Evolutionary conservation across 495 filamentous ascomycete species (phyloP), one percentile per base, ranked within the genome.

Genomic region (Penicillium lagena): DNA sequence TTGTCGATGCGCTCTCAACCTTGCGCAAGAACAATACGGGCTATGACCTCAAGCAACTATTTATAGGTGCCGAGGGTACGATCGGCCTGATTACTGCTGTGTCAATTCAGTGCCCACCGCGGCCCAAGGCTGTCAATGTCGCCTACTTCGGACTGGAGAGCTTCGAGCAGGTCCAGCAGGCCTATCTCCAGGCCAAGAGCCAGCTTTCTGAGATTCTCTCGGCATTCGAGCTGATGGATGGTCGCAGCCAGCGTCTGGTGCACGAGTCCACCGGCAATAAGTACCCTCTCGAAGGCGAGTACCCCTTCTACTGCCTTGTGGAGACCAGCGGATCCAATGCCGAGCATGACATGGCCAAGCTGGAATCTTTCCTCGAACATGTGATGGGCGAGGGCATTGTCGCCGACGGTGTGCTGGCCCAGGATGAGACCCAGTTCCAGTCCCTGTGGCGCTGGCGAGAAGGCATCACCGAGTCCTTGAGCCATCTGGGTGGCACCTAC

Each of bases 1-100:
- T 98, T 43, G 74, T 98, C 11, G 83, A 98, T 49, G 86, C 95
- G 43, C 78, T 98, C 17, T 86, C 78, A 43, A 87, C 74, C 42
- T 68, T 97, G 33, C 83, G 94, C 40, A 98, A 98, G 72, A 97
- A 98, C 75, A 98, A 98, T 68, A 98, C 86, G 43, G 93, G 93
- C 15, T 97, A 96, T 63, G 93, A 97, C 59, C 68, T 98, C 35
- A 98, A 98, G 74, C 93, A 98, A 66, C 78, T 98, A 15, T 96
- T 97, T 63, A 94, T 98, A 51, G 93, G 93, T 14, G 81, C 81
- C 15, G 93, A 98, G 62, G 93, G 93, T 14, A 97, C 93, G 7
- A 83, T 98, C 47, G 93, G 93, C 37, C 83, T 97, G 55, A 85
- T 98, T 50, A 98, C 93, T 13, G 88, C 77, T 13, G 76, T 96